Conservation (phyloP, 345 rosid species). For the Populus alba region DNA sequence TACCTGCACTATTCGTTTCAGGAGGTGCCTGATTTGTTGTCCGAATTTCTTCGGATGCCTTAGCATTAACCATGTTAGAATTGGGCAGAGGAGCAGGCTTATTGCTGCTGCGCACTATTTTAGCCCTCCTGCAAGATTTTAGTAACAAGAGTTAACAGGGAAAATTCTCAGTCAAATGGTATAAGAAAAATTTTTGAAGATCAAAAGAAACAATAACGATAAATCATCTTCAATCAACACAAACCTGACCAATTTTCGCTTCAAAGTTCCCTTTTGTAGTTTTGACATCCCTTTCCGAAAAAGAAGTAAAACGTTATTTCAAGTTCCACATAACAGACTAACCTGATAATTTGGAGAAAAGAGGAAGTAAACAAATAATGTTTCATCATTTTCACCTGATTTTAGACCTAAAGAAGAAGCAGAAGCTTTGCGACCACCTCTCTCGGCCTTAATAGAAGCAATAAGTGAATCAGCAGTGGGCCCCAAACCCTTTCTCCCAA, state of each 20-base stretch:
- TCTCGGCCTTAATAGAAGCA: conserved; percentile 87
- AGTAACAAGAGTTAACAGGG: not conserved
- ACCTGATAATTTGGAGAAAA: not conserved
- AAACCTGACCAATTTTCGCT: conserved; percentile 75
- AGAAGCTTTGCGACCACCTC: conserved; percentile 62
- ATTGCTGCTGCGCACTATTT: conserved; percentile 50
- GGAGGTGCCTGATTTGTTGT: conserved; percentile 31
- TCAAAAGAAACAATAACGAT: not conserved
- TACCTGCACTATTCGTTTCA: conserved; percentile 44
- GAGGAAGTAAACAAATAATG: not conserved
- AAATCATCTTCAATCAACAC: conserved; percentile 6
- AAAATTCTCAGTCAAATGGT: not conserved
- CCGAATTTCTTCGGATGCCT: conserved; percentile 37
- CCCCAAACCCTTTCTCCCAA: conserved; percentile 93
- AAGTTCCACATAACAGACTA: not conserved
- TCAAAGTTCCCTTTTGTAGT: conserved; percentile 58
- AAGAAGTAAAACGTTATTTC: conserved; percentile 12
- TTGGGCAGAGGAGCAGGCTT: conserved; percentile 23
- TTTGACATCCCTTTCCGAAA: conserved; percentile 46
- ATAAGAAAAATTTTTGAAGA: not conserved
- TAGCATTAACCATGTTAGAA: conserved; percentile 27
- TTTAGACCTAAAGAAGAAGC: conserved; percentile 47
- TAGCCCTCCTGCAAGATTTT: conserved; percentile 53
- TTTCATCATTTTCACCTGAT: conserved; percentile 40
- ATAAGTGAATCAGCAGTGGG: conserved; percentile 77